These are phyloP conservation scores for Paraglomus brasilianum DNA, from an alignment of 192 early-diverging fungal species.

Conservation along the genomic window DNA sequence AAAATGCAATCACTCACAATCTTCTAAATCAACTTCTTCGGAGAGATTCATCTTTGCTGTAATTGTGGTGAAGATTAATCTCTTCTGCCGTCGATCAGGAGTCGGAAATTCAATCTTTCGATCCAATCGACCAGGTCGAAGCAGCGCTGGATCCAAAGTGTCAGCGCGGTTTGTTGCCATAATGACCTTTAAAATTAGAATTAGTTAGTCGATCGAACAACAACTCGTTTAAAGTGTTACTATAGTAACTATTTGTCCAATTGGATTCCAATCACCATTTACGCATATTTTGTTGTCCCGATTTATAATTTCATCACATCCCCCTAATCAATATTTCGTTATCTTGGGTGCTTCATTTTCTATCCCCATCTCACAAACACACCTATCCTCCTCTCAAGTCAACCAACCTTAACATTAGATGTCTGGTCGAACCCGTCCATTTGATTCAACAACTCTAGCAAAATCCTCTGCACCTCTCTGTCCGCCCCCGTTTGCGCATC, in stretches of 20 bases:
- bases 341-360: no score
- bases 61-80: conserved; percentile 94
- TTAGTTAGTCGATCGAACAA: background rate
- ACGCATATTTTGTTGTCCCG: background rate
- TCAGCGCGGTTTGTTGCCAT: conserved; percentile 99
- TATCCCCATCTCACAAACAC: no score
- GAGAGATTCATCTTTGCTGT: conserved; percentile 96
- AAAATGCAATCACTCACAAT: conserved; percentile 52
- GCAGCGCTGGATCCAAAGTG: conserved; percentile 92
- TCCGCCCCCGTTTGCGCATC: conserved; percentile 98
- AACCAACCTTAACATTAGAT: conserved; percentile 85
- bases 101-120: conserved; percentile 99
- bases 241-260: conserved; percentile 6
- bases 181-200: conserved; percentile 65
- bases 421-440: conserved; percentile 99
- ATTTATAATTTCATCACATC: no score
- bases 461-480: conserved; percentile 97
- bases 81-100: conserved; percentile 96
- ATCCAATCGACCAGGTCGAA: conserved; percentile 96
- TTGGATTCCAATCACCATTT: no score
- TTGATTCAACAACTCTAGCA: conserved; percentile 97
- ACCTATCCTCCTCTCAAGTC: no score
- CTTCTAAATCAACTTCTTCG: conserved; percentile 97
- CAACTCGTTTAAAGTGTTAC: background rate
- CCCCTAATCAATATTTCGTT: background rate